Percentiles rank a stretch among this genome's conserved stretches.
Conservation (phyloP, 2,329 filamentous ascomycete species). For the Ophiostoma triangulosporum region DNA sequence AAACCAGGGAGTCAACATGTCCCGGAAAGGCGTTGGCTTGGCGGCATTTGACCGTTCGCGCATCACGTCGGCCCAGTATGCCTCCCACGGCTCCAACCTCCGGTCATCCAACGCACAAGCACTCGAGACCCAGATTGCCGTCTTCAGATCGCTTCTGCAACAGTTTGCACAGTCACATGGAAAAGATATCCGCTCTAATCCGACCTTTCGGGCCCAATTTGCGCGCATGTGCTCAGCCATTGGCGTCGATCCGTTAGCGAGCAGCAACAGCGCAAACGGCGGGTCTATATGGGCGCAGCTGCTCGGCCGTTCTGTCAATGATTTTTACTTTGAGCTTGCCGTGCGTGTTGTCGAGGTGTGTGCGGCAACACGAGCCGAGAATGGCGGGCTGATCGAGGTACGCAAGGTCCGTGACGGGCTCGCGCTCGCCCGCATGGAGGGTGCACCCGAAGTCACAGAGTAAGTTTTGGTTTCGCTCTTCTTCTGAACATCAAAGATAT, state of each 20-base stretch:
- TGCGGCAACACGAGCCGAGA: constrained; percentile 71
- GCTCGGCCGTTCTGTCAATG: constrained; percentile 80
- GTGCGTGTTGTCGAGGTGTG: constrained; percentile 94
- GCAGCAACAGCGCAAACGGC: constrained; percentile 35
- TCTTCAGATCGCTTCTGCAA: constrained; percentile 90
- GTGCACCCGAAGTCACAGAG: constrained; percentile 69
- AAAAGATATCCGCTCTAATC: constrained; percentile 90
- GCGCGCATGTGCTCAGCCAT: constrained; percentile 97
- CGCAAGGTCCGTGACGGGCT: constrained; percentile 68
- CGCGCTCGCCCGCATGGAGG: constrained; percentile 57
- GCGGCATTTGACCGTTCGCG: constrained; percentile 78
- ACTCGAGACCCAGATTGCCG: constrained; percentile 81
- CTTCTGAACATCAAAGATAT: neutral
- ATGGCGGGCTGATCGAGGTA: constrained; percentile 81
- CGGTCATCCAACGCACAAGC: constrained; percentile 72
- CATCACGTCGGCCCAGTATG: constrained; percentile 78
- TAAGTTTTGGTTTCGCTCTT: constrained; percentile 24
- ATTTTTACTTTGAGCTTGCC: constrained; percentile 96
- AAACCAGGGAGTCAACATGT: constrained; percentile 32
- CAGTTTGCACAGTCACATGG: constrained; percentile 92
- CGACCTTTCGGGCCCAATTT: constrained; percentile 89
- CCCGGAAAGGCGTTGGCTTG: constrained; percentile 75
- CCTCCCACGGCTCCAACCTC: constrained; percentile 76
- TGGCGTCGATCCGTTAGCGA: constrained; percentile 87
- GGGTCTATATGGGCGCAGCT: constrained; percentile 86